These are phyloP conservation scores for Candida coquimbonensis DNA, from an alignment of 805 yeast species.

Conservation along the genomic window DNA sequence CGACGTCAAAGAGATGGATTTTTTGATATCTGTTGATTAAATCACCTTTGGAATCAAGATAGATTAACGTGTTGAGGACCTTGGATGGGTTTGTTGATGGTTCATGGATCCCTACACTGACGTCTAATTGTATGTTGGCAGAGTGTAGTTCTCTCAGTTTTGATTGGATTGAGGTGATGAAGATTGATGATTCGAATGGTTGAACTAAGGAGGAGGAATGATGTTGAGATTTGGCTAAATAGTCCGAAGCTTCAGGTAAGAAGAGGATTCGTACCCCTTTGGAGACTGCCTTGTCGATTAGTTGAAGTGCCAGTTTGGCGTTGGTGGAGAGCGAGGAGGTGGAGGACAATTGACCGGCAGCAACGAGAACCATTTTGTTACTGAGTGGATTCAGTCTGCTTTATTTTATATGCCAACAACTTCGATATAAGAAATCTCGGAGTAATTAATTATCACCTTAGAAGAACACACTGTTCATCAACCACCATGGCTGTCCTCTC, in stretches of 20 bases:
- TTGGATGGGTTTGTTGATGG: constrained; percentile 44
- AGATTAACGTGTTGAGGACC: constrained; percentile 66
- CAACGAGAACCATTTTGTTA: constrained; percentile 47
- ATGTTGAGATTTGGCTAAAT: constrained; percentile 51
- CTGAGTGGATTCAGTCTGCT: not conserved
- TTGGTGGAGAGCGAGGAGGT: constrained; percentile 55
- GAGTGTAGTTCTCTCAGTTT: constrained; percentile 31
- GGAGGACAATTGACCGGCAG: constrained; percentile 84
- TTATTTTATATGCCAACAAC: too few relatives aligned
- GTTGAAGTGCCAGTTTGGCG: constrained; percentile 46
- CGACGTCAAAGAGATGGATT: constrained; percentile 84
- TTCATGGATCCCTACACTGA: constrained; percentile 86
- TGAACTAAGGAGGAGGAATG: constrained; percentile 53
- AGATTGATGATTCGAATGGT: constrained; percentile 32
- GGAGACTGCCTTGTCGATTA: constrained; percentile 58
- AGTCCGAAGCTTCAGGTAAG: constrained; percentile 92
- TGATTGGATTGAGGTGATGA: constrained; percentile 37
- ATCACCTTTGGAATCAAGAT: constrained; percentile 60
- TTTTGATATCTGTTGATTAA: constrained; percentile 71
- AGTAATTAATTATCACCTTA: too few relatives aligned
- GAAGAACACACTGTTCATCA: too few relatives aligned
- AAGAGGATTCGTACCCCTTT: constrained; percentile 63
- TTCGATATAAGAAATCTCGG: not conserved
- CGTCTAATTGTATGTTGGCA: constrained; percentile 33
- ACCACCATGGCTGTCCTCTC: not conserved